Conservation (phyloP, 768 basidiomycete genomes). For the Phylloporus arenicola region DNA sequence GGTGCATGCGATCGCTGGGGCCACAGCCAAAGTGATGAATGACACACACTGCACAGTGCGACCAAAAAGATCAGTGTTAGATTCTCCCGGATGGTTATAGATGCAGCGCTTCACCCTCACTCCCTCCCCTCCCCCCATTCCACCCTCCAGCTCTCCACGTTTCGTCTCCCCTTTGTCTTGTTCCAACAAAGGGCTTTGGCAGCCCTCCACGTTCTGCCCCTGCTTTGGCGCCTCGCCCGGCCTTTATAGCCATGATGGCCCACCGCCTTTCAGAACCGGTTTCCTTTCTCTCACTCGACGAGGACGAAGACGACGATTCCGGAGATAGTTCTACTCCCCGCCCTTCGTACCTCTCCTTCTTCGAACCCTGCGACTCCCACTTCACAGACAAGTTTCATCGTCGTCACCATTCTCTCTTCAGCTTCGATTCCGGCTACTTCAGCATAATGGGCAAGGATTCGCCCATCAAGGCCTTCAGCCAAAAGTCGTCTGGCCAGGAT, state of each 20-base stretch:
- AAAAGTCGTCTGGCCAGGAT: conserved; percentile 12
- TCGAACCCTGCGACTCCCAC: conserved; percentile 1
- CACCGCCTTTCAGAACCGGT: conserved; percentile 7
- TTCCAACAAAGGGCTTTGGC: conserved; percentile 24
- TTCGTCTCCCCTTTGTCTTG: conserved; percentile 19
- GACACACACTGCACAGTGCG: conserved; percentile 10
- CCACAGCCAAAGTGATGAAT: conserved; percentile 8
- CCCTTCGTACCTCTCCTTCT: conserved; percentile 12
- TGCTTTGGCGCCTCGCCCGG: conserved; percentile 18
- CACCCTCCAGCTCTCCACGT: no score
- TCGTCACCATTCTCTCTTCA: conserved; percentile 19
- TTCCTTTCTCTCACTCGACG: conserved; percentile 10
- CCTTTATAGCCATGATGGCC: conserved; percentile 22
- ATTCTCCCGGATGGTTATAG: conserved; percentile 11
- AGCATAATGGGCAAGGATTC: conserved; percentile 22
- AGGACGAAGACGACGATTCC: conserved; percentile 17
- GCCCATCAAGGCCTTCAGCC: conserved; percentile 6
- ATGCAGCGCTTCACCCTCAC: no score
- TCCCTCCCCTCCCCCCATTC: no score
- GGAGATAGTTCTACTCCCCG: conserved; percentile 17
- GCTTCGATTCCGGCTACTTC: conserved; percentile 30
- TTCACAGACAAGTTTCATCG: neutral
- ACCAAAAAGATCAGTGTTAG: conserved; percentile 10
- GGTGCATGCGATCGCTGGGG: conserved; percentile 2
- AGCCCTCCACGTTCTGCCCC: conserved; percentile 7